A percentile compares a stretch with the other conserved stretches of the same genome.
These are phyloP conservation scores for Trebouxia sp. DNA, from an alignment of 139 green algal genomes.

Conservation along the genomic window DNA sequence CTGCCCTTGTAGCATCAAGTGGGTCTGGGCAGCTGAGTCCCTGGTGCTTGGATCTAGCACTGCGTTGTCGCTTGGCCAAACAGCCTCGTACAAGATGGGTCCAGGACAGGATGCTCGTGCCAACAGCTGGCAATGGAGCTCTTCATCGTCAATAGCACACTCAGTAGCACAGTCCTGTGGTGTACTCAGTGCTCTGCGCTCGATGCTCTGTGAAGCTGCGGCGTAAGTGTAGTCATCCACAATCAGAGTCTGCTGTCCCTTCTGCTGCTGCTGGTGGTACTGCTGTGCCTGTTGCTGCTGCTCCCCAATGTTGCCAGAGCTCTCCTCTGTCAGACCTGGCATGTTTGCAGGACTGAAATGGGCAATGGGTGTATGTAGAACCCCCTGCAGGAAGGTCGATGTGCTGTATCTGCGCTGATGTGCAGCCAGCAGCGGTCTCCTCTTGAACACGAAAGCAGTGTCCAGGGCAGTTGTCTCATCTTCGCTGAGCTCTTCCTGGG, in stretches of 20 bases:
- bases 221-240: neutral
- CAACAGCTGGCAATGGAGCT: neutral
- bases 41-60: neutral
- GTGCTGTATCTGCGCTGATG: constrained; percentile 9
- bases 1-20: neutral
- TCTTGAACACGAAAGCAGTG: neutral
- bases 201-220: neutral
- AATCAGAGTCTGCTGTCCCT: neutral
- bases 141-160: neutral
- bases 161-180: neutral
- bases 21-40: neutral
- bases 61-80: neutral
- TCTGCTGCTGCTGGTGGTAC: neutral
- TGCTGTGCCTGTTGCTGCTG: neutral
- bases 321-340: no score
- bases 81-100: neutral
- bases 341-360: neutral
- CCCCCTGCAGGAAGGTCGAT: neutral
- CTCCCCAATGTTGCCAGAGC: no score
- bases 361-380: neutral
- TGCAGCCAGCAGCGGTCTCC: neutral
- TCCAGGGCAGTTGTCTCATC: no score
- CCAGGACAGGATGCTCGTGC: neutral
- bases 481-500: no score
- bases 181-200: neutral